phyloP scores from a whole-genome alignment of 768 basidiomycete genomes.

The Suillus occidentalis region DNA sequence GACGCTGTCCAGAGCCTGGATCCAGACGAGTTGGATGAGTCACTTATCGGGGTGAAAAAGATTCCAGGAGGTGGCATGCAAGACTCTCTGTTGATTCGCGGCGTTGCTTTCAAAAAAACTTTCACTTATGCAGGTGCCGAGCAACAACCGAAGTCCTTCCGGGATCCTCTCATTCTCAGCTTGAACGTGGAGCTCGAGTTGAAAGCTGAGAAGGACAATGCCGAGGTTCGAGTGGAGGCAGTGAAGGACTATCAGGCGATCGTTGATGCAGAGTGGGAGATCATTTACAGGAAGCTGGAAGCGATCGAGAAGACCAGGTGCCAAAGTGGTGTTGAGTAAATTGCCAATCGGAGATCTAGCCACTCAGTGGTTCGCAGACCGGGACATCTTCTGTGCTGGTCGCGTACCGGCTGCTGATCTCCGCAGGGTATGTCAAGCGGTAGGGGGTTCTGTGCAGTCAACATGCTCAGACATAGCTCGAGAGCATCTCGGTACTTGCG shows the following conservation, averaged over 20 bases:
- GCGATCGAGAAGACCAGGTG: constrained; percentile 95
- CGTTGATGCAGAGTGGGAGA: constrained; percentile 99
- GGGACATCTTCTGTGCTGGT: constrained; percentile 98
- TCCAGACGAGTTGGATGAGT: constrained; percentile 92
- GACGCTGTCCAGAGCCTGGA: constrained; percentile 93
- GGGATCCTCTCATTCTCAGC: constrained; percentile 85
- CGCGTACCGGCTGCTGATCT: constrained; percentile 90
- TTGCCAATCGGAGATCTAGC: constrained; percentile 98
- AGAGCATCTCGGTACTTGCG: constrained; percentile 94
- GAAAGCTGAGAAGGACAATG: constrained; percentile 99
- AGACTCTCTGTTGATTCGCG: constrained; percentile 85
- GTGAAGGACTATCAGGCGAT: constrained; percentile 99
- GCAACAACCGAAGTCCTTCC: constrained; percentile 95
- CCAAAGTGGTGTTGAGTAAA: constrained; percentile 96
- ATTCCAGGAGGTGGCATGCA: constrained; percentile 97
- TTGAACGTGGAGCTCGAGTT: constrained; percentile 97
- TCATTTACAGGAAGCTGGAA: constrained; percentile 96
- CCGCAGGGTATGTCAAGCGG: constrained; percentile 91
- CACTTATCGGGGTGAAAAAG: constrained; percentile 96
- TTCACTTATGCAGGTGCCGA: constrained; percentile 99
- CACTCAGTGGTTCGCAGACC: constrained; percentile 99
- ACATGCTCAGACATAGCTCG: constrained; percentile 90
- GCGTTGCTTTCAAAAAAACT: constrained; percentile 99
- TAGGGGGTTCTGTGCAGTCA: constrained; percentile 92
- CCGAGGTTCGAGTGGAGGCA: constrained; percentile 94